phyloP scores from a whole-genome alignment of 2,329 filamentous ascomycete genomes.

The Penicillium sp. region DNA sequence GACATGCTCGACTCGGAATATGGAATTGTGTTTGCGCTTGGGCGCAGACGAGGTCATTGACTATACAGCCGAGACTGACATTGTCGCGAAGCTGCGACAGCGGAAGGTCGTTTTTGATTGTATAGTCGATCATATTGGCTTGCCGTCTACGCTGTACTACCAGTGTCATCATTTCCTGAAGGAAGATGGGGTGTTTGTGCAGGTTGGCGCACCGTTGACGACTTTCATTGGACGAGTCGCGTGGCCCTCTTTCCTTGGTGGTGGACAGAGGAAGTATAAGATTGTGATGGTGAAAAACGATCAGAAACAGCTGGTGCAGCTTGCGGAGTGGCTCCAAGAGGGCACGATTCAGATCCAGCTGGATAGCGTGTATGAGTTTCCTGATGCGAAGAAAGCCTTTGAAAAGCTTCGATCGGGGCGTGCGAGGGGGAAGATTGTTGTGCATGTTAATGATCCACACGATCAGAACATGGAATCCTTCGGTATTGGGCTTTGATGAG shows the following conservation, averaged over 20 bases:
- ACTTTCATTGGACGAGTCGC: slow-evolving; percentile 37
- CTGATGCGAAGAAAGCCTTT: slow-evolving; percentile 55
- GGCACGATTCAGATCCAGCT: slow-evolving; percentile 52
- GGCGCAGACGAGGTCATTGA: slow-evolving; percentile 62
- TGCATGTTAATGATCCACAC: slow-evolving; percentile 27
- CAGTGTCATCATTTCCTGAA: slow-evolving; percentile 50
- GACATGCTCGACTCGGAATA: slow-evolving; percentile 55
- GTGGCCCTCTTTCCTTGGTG: slow-evolving; percentile 48
- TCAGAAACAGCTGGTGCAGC: slow-evolving; percentile 48
- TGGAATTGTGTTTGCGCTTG: slow-evolving; percentile 52
- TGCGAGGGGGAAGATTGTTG: slow-evolving; percentile 56
- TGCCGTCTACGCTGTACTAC: slow-evolving; percentile 50
- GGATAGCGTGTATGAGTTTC: slow-evolving; percentile 53
- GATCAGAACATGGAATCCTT: too few relatives aligned
- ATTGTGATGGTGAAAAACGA: slow-evolving; percentile 35
- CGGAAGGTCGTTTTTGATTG: slow-evolving; percentile 50
- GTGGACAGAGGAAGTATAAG: slow-evolving; percentile 43
- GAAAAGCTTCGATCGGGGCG: slow-evolving; percentile 54
- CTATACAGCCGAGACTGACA: slow-evolving; percentile 44
- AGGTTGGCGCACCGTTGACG: slow-evolving; percentile 44
- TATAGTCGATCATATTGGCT: slow-evolving; percentile 56
- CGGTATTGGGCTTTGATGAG: too few relatives aligned
- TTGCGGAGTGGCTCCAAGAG: slow-evolving; percentile 38
- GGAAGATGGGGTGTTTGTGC: slow-evolving; percentile 48
- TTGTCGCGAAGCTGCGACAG: slow-evolving; percentile 45